Conservation (phyloP, 352 stramenopile species). For the Globisporangium uncinulatum region DNA sequence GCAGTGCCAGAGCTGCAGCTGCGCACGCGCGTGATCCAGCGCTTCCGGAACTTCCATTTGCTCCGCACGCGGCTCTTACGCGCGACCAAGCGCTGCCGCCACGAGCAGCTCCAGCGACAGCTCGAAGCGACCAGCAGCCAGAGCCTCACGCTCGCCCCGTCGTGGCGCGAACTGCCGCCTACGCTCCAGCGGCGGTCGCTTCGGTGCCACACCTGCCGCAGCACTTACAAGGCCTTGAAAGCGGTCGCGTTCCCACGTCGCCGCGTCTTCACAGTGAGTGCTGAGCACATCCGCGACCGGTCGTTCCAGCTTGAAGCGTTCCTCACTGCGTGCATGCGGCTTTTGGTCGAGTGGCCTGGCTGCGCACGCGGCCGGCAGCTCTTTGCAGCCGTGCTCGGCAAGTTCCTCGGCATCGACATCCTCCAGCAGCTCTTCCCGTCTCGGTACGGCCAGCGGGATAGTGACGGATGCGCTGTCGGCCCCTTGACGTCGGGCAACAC, state of each 20-base stretch:
- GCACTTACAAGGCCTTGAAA: conserved; percentile 30
- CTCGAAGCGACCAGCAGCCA: conserved; percentile 5
- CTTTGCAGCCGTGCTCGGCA: conserved; percentile 32
- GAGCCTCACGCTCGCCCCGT: conserved; percentile 8
- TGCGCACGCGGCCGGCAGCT: conserved; percentile 44
- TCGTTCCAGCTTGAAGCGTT: conserved; percentile 49
- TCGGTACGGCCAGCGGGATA: conserved; percentile 2
- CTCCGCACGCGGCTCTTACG: conserved; percentile 46
- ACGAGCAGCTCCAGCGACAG: conserved; percentile 11
- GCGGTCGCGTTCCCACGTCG: conserved; percentile 43
- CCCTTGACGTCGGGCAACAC: conserved; percentile 2
- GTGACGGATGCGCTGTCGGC: background rate
- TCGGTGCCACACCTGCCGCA: conserved; percentile 33
- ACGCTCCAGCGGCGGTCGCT: conserved; percentile 10
- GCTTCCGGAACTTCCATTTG: conserved; percentile 50
- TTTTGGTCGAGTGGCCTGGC: conserved; percentile 35
- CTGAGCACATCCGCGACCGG: conserved; percentile 39
- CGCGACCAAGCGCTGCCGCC: conserved; percentile 33
- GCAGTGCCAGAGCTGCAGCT: conserved; percentile 34
- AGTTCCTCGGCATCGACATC: conserved; percentile 55
- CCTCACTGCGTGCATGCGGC: conserved; percentile 28
- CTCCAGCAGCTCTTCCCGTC: conserved; percentile 14
- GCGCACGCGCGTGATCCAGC: conserved; percentile 40
- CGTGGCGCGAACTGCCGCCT: conserved; percentile 14
- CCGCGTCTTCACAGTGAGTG: conserved; percentile 37